Evolutionary conservation across 306 rosid genomes (phyloP).

Genomic region (Gastrolobium bilobum): DNA sequence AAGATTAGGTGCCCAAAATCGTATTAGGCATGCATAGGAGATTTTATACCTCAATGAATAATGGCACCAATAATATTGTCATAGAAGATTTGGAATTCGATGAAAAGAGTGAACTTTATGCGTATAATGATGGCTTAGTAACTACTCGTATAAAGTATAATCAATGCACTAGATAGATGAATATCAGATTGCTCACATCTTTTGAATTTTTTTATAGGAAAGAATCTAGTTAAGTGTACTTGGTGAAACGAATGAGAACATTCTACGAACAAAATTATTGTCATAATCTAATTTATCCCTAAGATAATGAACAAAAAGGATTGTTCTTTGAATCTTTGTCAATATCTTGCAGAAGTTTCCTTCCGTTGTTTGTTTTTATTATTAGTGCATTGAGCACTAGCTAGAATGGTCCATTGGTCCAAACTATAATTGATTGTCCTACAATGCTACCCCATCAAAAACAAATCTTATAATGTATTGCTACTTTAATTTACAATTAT

Average conservation of each 20-base stretch:
- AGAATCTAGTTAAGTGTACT: conserved; percentile 53
- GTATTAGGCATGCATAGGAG: conserved; percentile 40
- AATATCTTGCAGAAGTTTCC: conserved; percentile 46
- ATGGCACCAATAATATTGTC: conserved; percentile 49
- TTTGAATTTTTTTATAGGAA: conserved; percentile 6
- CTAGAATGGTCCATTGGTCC: conserved; percentile 60
- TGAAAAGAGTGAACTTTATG: conserved; percentile 48
- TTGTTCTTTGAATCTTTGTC: conserved; percentile 54
- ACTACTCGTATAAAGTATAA: conserved; percentile 38
- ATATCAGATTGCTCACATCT: conserved; percentile 28
- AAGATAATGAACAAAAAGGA: conserved; percentile 47
- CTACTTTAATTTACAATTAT: conserved; percentile 39
- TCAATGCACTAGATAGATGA: conserved; percentile 42
- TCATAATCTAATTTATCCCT: conserved; percentile 45
- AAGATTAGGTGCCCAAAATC: conserved; percentile 45
- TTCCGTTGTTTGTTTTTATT: conserved; percentile 36
- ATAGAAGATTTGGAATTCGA: conserved; percentile 43
- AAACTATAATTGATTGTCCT: conserved; percentile 56
- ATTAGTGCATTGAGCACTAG: conserved; percentile 68
- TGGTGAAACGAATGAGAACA: conserved; percentile 56
- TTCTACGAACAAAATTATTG: conserved; percentile 60
- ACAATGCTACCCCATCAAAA: conserved; percentile 46
- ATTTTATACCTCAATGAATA: conserved; percentile 44
- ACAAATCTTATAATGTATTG: conserved; percentile 35
- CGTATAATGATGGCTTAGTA: conserved; percentile 42